A percentile compares a stretch with the other conserved stretches of the same genome.
These are phyloP conservation scores for Phytophthora ohioensis DNA, from an alignment of 352 stramenopile species.

Conservation along the genomic window DNA sequence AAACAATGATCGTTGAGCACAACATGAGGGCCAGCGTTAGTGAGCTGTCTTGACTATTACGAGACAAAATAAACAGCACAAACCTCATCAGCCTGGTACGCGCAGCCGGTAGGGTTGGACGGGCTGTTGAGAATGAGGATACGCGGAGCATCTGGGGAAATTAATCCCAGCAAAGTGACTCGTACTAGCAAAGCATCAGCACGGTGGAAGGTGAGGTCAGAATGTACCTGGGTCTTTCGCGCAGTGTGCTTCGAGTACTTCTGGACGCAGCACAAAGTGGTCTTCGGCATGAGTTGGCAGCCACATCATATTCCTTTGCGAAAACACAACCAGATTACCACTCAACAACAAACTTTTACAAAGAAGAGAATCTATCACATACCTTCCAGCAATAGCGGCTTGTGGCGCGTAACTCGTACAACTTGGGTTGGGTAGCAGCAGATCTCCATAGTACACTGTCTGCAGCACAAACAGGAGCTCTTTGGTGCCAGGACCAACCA, in stretches of 20 bases:
- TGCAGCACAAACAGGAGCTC: constrained; percentile 91
- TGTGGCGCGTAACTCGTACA: constrained; percentile 90
- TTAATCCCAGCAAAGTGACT: not conserved
- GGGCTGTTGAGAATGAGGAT: constrained; percentile 91
- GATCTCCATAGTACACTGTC: constrained; percentile 88
- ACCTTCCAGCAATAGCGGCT: constrained; percentile 86
- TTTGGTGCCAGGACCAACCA: constrained; percentile 90
- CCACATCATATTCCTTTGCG: constrained; percentile 88
- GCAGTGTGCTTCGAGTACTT: constrained; percentile 86
- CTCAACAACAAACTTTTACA: not conserved
- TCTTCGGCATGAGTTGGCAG: constrained; percentile 81
- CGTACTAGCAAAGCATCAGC: constrained; percentile 5
- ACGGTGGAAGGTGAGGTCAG: not conserved
- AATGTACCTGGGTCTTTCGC: constrained; percentile 77
- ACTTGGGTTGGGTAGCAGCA: constrained; percentile 85
- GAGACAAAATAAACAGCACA: constrained; percentile 6
- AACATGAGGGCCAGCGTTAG: constrained; percentile 11
- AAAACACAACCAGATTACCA: not conserved
- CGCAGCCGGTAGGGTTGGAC: constrained; percentile 86
- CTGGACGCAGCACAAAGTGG: constrained; percentile 80
- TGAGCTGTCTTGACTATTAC: not conserved
- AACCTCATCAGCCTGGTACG: constrained; percentile 83
- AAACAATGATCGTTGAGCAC: not conserved
- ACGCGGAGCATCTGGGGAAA: constrained; percentile 69
- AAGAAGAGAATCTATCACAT: constrained; percentile 1